phyloP scores from a whole-genome alignment of 2,329 filamentous ascomycete genomes.

The Fusarium sp. region DNA sequence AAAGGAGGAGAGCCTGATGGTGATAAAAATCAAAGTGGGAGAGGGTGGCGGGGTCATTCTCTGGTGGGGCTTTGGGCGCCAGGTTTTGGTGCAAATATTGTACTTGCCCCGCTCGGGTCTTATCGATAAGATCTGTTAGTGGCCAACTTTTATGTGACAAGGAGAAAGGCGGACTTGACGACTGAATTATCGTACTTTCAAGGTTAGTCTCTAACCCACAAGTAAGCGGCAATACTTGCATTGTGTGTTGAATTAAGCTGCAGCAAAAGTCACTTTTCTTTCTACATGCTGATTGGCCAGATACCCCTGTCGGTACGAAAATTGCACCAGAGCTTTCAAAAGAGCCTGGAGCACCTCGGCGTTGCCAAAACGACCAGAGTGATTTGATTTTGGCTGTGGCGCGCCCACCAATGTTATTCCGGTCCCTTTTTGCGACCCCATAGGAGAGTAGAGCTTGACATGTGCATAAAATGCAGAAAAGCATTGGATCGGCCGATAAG shows the following conservation, averaged over 20 bases:
- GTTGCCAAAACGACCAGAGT: neutral
- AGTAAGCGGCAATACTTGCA: neutral
- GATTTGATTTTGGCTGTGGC: neutral
- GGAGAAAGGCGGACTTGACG: too few relatives aligned
- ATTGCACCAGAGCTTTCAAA: neutral
- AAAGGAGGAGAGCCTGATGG: constrained; percentile 38
- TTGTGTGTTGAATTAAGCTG: neutral
- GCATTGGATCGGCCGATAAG: constrained; percentile 8
- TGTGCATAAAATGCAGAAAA: constrained; percentile 7
- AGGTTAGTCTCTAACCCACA: neutral
- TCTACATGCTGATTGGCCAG: neutral
- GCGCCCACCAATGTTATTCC: neutral
- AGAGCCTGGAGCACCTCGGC: neutral
- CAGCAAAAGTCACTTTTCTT: neutral
- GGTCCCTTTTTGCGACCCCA: neutral
- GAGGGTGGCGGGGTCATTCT: constrained; percentile 38
- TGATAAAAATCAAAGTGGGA: constrained; percentile 44
- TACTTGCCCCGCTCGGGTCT: neutral
- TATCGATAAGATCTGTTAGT: neutral
- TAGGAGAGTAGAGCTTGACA: neutral
- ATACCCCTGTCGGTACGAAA: neutral
- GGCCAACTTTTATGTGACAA: too few relatives aligned
- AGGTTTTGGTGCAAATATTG: neutral
- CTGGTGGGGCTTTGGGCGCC: constrained; percentile 33
- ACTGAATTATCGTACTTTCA: too few relatives aligned